A percentile compares a stretch with the other conserved stretches of the same genome.
These are phyloP conservation scores for Theileria parva DNA, from an alignment of 169 alveolate species.

Conservation along the genomic window DNA sequence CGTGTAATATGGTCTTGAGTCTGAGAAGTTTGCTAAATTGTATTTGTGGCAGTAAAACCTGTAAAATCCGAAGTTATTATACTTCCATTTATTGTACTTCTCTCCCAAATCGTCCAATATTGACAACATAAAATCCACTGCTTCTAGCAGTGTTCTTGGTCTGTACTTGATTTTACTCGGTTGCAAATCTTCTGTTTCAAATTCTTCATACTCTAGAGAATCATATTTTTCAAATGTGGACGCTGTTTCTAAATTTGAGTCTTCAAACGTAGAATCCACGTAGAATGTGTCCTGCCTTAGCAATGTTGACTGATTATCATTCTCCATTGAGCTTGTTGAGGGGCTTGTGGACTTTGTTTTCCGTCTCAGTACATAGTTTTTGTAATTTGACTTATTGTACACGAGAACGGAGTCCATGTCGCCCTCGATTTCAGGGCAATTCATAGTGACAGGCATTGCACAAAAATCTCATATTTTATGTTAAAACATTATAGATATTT, in stretches of 20 bases:
- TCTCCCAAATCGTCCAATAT: slow-evolving; percentile 44
- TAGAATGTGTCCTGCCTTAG: slow-evolving; percentile 30
- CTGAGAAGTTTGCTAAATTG: slow-evolving; percentile 17
- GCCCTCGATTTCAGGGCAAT: background rate
- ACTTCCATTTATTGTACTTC: slow-evolving; percentile 60
- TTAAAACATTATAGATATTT: background rate
- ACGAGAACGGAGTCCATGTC: background rate
- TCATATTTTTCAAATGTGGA: slow-evolving; percentile 5
- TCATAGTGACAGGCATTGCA: slow-evolving; percentile 2
- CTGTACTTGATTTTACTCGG: background rate
- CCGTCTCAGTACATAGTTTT: background rate
- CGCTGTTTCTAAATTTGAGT: background rate
- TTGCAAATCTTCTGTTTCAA: slow-evolving; percentile 5
- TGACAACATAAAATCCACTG: slow-evolving; percentile 14
- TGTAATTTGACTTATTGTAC: background rate
- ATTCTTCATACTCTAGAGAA: slow-evolving; percentile 9
- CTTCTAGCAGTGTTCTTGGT: slow-evolving; percentile 24
- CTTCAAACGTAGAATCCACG: slow-evolving; percentile 25
- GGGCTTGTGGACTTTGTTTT: background rate
- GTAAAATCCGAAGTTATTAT: slow-evolving; percentile 40
- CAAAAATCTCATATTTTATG: background rate
- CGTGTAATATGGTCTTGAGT: slow-evolving; percentile 23
- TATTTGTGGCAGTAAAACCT: slow-evolving; percentile 66
- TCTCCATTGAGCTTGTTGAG: slow-evolving; percentile 16
- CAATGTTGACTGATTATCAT: slow-evolving; percentile 26